phyloP scores from a whole-genome alignment of 2,329 filamentous ascomycete species.

The Tolypocladium tropicale region DNA sequence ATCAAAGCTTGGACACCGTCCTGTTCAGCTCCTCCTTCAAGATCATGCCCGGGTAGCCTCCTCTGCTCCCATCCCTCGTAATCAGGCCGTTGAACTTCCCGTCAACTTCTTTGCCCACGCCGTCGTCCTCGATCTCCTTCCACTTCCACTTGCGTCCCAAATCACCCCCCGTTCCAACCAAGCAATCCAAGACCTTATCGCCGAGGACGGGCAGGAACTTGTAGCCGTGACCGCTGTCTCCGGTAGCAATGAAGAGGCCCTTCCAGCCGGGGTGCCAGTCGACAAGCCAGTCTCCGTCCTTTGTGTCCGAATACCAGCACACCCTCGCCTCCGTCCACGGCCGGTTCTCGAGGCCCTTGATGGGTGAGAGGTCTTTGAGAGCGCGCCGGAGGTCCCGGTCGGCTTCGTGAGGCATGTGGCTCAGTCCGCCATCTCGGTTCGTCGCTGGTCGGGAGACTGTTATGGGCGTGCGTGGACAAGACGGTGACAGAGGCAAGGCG shows the following conservation, averaged over 20 bases:
- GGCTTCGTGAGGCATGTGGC: slow-evolving; percentile 48
- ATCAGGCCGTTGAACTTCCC: slow-evolving; percentile 28
- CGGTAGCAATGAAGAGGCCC: slow-evolving; percentile 50
- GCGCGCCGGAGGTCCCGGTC: slow-evolving; percentile 50
- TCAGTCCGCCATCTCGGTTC: slow-evolving; percentile 25
- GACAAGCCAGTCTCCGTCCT: slow-evolving; percentile 60
- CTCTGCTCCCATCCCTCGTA: slow-evolving; percentile 44
- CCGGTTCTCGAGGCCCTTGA: slow-evolving; percentile 41
- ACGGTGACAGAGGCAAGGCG: slow-evolving; percentile 21
- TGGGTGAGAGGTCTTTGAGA: slow-evolving; percentile 50
- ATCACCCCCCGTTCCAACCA: slow-evolving; percentile 35
- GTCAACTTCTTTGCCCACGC: slow-evolving; percentile 20
- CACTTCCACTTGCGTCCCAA: slow-evolving; percentile 52
- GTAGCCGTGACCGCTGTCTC: slow-evolving; percentile 56
- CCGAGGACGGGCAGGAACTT: slow-evolving; percentile 61
- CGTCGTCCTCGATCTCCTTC: slow-evolving; percentile 42
- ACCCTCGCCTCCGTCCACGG: slow-evolving; percentile 53
- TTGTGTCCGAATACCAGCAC: slow-evolving; percentile 71
- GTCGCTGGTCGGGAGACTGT: slow-evolving; percentile 26
- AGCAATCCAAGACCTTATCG: slow-evolving; percentile 47
- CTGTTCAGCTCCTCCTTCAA: slow-evolving; percentile 31
- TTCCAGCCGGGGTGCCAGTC: slow-evolving; percentile 55
- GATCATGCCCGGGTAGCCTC: slow-evolving; percentile 34
- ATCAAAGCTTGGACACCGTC: slow-evolving; percentile 2
- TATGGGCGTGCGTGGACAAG: slow-evolving; percentile 15